Conservation (phyloP, 202 grass and related monocot species). For the Alloteropsis angusta region DNA sequence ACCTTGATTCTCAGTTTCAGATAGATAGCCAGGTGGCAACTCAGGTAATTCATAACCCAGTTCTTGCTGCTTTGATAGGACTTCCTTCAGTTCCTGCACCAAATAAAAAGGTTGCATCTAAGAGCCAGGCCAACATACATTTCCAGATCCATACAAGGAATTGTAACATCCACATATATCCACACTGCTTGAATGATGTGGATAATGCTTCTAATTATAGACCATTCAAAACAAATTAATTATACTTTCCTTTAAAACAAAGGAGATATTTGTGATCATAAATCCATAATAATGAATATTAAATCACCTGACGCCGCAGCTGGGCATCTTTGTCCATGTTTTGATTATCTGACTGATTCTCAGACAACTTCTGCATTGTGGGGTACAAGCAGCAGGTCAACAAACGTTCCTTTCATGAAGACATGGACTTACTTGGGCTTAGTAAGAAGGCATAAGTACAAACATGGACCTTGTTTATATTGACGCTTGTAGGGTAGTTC, state of each 20-base stretch:
- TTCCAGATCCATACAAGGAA: conserved; percentile 15
- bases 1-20: conserved; percentile 37
- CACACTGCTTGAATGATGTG: neutral
- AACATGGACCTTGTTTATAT: conserved; percentile 52
- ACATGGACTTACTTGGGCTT: neutral
- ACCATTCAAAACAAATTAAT: conserved; percentile 10
- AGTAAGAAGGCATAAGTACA: neutral
- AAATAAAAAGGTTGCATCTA: conserved; percentile 12
- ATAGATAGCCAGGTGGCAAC: conserved; percentile 66
- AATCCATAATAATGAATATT: neutral
- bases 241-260: neutral
- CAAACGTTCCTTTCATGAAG: conserved; percentile 15
- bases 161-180: neutral
- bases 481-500: conserved; percentile 67
- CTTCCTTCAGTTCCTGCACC: conserved; percentile 78
- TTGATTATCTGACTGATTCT: conserved; percentile 16
- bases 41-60: conserved; percentile 84
- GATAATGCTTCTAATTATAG: conserved; percentile 3
- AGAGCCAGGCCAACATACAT: conserved; percentile 10
- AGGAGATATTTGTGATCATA: conserved; percentile 1
- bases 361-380: conserved; percentile 57
- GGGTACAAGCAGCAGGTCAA: neutral
- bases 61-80: conserved; percentile 81
- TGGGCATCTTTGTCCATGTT: conserved; percentile 47
- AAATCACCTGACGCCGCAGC: conserved; percentile 50